These are phyloP conservation scores for Corinectria fuckeliana DNA, from an alignment of 2,329 filamentous ascomycete species.

Conservation along the genomic window DNA sequence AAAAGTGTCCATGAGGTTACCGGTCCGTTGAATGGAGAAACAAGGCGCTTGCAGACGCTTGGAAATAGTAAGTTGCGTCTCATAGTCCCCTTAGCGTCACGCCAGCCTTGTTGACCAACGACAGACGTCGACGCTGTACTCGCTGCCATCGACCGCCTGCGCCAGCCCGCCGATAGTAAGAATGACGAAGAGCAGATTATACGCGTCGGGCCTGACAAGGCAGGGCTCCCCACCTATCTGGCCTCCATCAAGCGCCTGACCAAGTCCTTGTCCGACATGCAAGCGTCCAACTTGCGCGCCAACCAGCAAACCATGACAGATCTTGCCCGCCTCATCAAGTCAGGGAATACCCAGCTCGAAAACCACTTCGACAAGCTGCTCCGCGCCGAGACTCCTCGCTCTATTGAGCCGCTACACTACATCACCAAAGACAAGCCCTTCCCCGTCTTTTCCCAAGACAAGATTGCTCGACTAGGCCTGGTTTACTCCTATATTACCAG, in stretches of 20 bases:
- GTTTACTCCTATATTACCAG: slow-evolving; percentile 78
- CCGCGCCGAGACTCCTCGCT: slow-evolving; percentile 74
- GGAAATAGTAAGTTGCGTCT: slow-evolving; percentile 67
- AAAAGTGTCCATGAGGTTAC: slow-evolving; percentile 92
- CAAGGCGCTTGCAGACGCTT: slow-evolving; percentile 84
- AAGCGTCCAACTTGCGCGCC: slow-evolving; percentile 86
- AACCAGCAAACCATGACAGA: slow-evolving; percentile 90
- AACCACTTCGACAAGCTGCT: slow-evolving; percentile 81
- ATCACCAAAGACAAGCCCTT: slow-evolving; percentile 90
- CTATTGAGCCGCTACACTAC: slow-evolving; percentile 88
- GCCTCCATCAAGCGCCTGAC: slow-evolving; percentile 88
- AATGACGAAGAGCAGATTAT: slow-evolving; percentile 92
- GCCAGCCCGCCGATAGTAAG: slow-evolving; percentile 91
- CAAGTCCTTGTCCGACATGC: slow-evolving; percentile 83
- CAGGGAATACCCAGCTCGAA: slow-evolving; percentile 83
- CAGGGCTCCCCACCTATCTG: slow-evolving; percentile 84
- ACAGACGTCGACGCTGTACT: slow-evolving; percentile 85
- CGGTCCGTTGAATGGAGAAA: slow-evolving; percentile 91
- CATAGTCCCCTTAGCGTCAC: background rate
- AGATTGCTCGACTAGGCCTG: slow-evolving; percentile 75
- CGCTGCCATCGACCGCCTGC: slow-evolving; percentile 84
- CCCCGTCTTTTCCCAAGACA: slow-evolving; percentile 78
- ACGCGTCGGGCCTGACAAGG: slow-evolving; percentile 81
- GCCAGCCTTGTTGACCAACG: slow-evolving; percentile 20
- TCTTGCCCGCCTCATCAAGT: slow-evolving; percentile 76